phyloP scores from a whole-genome alignment of 2,329 filamentous ascomycete species.

The Fusarium sp. region DNA sequence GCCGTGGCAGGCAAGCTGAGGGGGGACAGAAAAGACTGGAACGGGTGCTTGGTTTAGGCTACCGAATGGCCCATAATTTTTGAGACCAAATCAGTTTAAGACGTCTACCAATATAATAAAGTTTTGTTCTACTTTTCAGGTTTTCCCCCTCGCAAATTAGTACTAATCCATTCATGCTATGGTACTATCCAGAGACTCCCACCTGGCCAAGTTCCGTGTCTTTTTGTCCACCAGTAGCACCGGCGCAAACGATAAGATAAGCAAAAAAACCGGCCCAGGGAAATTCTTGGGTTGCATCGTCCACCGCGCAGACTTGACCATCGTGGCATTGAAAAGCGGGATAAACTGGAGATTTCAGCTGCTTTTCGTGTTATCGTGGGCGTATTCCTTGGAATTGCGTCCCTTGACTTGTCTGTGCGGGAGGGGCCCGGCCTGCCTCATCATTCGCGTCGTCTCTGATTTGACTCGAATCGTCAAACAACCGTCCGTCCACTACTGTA shows the following conservation, averaged over 20 bases:
- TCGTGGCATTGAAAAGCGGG: constrained; percentile 30
- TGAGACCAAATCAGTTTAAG: too few relatives aligned
- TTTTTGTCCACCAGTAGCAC: too few relatives aligned
- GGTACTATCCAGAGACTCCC: too few relatives aligned
- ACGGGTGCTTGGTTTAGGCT: too few relatives aligned
- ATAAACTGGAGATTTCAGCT: constrained; percentile 25
- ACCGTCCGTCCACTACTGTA: not conserved
- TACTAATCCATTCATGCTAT: too few relatives aligned
- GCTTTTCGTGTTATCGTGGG: constrained; percentile 8
- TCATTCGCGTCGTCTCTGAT: not conserved
- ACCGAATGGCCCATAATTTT: too few relatives aligned
- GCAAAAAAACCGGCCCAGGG: constrained; percentile 12
- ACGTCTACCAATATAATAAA: too few relatives aligned
- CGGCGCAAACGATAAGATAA: constrained; percentile 48
- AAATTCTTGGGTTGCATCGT: constrained; percentile 44
- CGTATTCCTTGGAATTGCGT: not conserved
- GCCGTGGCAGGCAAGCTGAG: not conserved
- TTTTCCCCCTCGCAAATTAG: too few relatives aligned
- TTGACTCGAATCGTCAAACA: constrained; percentile 1
- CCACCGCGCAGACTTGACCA: constrained; percentile 12
- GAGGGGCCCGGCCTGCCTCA: not conserved
- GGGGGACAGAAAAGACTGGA: constrained; percentile 2
- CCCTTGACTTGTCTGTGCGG: constrained; percentile 2
- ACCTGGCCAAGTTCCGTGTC: too few relatives aligned
- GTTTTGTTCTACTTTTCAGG: too few relatives aligned